Percentiles rank a stretch among this genome's conserved stretches.
Conservation (phyloP, 1,139 yeast genomes). For the Yamadazyma taylorii region DNA sequence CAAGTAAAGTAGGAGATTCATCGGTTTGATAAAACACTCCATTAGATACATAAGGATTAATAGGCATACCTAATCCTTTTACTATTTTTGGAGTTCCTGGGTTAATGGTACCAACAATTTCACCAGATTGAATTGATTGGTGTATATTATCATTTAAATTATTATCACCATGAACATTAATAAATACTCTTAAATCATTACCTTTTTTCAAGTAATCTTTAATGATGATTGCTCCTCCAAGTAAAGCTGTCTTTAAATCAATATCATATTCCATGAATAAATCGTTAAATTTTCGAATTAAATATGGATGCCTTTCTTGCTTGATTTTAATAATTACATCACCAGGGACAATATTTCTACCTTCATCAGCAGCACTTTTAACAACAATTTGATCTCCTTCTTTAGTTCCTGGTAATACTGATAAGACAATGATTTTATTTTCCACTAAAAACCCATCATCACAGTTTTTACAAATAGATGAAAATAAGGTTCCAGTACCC, state of each 20-base stretch:
- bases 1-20: conserved; percentile 13
- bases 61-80: conserved; percentile 63
- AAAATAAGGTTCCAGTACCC: conserved; percentile 31
- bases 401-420: conserved; percentile 52
- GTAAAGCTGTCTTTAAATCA: conserved; percentile 51
- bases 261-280: conserved; percentile 46
- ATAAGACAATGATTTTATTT: conserved; percentile 51
- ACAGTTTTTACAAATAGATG: conserved; percentile 29
- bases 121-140: conserved; percentile 39
- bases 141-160: conserved; percentile 23
- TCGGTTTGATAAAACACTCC: conserved; percentile 21
- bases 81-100: conserved; percentile 50
- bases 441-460: conserved; percentile 40
- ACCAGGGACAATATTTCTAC: conserved; percentile 59
- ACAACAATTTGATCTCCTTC: conserved; percentile 53
- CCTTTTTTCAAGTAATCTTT: conserved; percentile 46
- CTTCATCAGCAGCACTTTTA: conserved; percentile 65
- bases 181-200: conserved; percentile 36
- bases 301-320: conserved; percentile 35
- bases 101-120: conserved; percentile 45
- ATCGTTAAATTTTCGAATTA: conserved; percentile 52
- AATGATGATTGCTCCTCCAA: conserved; percentile 53
- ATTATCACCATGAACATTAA: conserved; percentile 40
- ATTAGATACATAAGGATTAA: conserved; percentile 40
- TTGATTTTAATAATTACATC: conserved; percentile 55